A percentile compares a stretch with the other conserved stretches of the same genome.
Conservation (phyloP, 352 stramenopile species). For the Phytophthora citrophthora region DNA sequence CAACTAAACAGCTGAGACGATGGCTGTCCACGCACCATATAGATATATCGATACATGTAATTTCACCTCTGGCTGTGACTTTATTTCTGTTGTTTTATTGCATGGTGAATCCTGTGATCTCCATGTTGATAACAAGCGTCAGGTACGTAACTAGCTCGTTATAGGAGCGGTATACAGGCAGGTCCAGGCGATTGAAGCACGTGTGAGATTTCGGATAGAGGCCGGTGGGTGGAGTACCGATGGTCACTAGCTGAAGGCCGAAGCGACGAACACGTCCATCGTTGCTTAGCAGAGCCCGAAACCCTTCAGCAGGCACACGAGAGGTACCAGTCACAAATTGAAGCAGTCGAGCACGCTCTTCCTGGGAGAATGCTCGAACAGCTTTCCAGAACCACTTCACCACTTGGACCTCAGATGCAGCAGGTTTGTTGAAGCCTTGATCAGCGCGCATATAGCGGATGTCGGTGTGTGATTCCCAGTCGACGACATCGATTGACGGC, state of each 20-base stretch:
- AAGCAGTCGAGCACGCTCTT: slow-evolving; percentile 86
- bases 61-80: slow-evolving; percentile 14
- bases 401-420: slow-evolving; percentile 61
- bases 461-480: slow-evolving; percentile 90
- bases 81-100: slow-evolving; percentile 74
- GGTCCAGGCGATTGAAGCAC: slow-evolving; percentile 89
- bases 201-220: slow-evolving; percentile 89
- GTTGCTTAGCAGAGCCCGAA: slow-evolving; percentile 87
- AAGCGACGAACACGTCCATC: slow-evolving; percentile 93
- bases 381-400: slow-evolving; percentile 92
- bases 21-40: slow-evolving; percentile 20
- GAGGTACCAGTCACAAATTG: slow-evolving; percentile 93
- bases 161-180: slow-evolving; percentile 77
- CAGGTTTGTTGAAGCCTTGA: slow-evolving; percentile 43
- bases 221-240: slow-evolving; percentile 69
- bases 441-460: slow-evolving; percentile 82
- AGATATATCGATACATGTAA: slow-evolving; percentile 48
- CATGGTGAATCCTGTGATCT: slow-evolving; percentile 97
- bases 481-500: slow-evolving; percentile 89
- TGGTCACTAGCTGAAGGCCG: slow-evolving; percentile 94
- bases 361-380: slow-evolving; percentile 77
- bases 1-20: slow-evolving; percentile 54
- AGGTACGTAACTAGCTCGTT: slow-evolving; percentile 95
- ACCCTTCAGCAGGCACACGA: slow-evolving; percentile 95
- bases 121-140: slow-evolving; percentile 98